Base-by-base conservation (phyloP, 2,329 filamentous ascomycete species). In the Alternaria brassicicola region DNA sequence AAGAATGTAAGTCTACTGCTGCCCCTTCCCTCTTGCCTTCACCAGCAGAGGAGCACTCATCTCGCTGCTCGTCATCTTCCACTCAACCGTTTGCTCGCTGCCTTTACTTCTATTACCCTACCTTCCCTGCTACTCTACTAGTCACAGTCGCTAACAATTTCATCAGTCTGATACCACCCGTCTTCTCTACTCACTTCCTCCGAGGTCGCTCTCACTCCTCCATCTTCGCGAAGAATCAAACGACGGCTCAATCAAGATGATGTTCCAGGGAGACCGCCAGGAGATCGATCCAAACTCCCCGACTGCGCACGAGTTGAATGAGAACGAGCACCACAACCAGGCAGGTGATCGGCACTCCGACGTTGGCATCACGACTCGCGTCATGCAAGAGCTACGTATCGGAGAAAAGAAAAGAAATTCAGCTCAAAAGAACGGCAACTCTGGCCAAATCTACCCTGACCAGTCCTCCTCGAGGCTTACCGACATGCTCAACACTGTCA, bases 1-100 rank as follows among this genome's bases (percentile, higher is more conserved):
- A 65, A 64, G 8, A 75, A 76, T 60, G 74, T 77, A 69, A 72
- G 74, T 73, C 31, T 21, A 21, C 33, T 25, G 17, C 50, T 39
- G 56, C 48, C 62, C 61, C 59, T 31, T 69, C 61, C 64, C 56
- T 53, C 39, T 54, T 30, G 52, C 52, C 43, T 60, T 36, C 45
- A 38, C 46, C 2, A 28, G 17, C 13, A 43, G 58, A 49, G 54
- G 52, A 52, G 53, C 38, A 48, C 43, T 52, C 43, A 49, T 42
- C 17, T 38, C 3, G 46, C 48, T 54, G 25, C 21, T 62, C 17
- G 43, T 38, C 55, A 30, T 62, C 42, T 30, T 25, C n/a, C 7
- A 31, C 30, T 41, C 26, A 30, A 43, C 23, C 23, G 38, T 50
- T 54, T 42, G 23, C 43, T 38, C 33, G 36, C n/a, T n/a, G n/a